Evolutionary conservation across 345 rosid genomes (phyloP).

Genomic region (Ricinus communis): DNA sequence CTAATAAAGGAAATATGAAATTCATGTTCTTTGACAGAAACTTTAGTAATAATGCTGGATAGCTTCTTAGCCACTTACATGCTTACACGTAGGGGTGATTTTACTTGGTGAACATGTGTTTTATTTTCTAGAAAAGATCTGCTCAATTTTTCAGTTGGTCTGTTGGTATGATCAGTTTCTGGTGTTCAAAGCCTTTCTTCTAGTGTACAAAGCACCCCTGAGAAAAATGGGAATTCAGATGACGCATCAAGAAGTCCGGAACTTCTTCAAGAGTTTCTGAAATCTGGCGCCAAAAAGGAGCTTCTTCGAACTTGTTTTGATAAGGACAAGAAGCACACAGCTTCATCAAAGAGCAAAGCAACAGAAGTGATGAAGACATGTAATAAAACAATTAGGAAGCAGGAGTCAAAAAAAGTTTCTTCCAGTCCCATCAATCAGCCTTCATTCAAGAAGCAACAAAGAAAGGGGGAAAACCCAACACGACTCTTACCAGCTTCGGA

Average conservation of each 20-base stretch:
- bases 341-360: conserved; percentile 64
- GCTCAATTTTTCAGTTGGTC: not conserved
- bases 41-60: not conserved
- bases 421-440: conserved; percentile 38
- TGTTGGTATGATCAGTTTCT: conserved; percentile 32
- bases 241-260: conserved; percentile 64
- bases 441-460: conserved; percentile 54
- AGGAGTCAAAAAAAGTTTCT: conserved; percentile 49
- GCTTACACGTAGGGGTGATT: not conserved
- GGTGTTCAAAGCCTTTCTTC: conserved; percentile 59
- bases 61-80: not conserved
- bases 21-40: not conserved
- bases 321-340: conserved; percentile 52
- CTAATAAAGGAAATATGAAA: not conserved
- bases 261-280: conserved; percentile 57
- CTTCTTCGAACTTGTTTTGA: conserved; percentile 46
- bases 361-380: conserved; percentile 46
- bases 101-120: not conserved
- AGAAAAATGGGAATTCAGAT: conserved; percentile 53
- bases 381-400: conserved; percentile 62
- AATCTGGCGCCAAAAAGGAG: conserved; percentile 54
- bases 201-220: conserved; percentile 60
- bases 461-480: conserved; percentile 66
- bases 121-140: not conserved
- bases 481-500: conserved; percentile 43